Percentiles rank a stretch among this genome's conserved stretches.
phyloP scores from a whole-genome alignment of 2,329 filamentous ascomycete genomes.

The Coniosporium uncinatum region DNA sequence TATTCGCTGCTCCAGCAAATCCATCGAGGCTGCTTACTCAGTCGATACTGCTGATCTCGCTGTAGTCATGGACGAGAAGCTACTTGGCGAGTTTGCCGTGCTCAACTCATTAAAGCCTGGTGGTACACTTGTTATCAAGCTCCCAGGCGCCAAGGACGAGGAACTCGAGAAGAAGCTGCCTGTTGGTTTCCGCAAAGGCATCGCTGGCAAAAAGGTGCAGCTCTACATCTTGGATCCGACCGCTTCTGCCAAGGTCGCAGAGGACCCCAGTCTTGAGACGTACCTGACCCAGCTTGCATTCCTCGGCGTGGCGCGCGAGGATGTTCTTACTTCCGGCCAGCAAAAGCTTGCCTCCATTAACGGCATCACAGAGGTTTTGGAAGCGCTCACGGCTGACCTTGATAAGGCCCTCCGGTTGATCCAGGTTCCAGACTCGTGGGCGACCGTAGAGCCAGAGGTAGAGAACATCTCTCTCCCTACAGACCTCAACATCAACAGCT shows the following conservation, averaged over 20 bases:
- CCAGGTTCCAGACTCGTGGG: constrained; percentile 77
- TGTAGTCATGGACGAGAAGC: constrained; percentile 72
- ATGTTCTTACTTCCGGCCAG: constrained; percentile 54
- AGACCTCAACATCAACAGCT: constrained; percentile 74
- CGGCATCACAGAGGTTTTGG: constrained; percentile 51
- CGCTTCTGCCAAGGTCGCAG: constrained; percentile 60
- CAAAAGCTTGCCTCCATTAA: constrained; percentile 61
- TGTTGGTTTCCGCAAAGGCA: constrained; percentile 59
- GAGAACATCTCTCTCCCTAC: constrained; percentile 48
- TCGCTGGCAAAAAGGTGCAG: constrained; percentile 64
- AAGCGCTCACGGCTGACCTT: constrained; percentile 48
- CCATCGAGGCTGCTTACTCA: constrained; percentile 79
- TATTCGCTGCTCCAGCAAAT: constrained; percentile 76
- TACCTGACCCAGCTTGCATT: constrained; percentile 78
- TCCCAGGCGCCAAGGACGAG: constrained; percentile 78
- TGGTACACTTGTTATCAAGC: constrained; percentile 69
- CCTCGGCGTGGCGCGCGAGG: constrained; percentile 67
- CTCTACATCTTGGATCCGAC: constrained; percentile 74
- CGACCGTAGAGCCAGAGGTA: constrained; percentile 53
- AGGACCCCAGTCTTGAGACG: constrained; percentile 54
- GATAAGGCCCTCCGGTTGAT: constrained; percentile 66
- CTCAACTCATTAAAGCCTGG: constrained; percentile 63
- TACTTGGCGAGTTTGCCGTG: constrained; percentile 75
- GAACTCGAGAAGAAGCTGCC: constrained; percentile 86
- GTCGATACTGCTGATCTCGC: constrained; percentile 74